A percentile compares a stretch with the other conserved stretches of the same genome.
Conservation (phyloP, 1,284 basidiomycete species). For the Cryptococcus depauperatus region DNA sequence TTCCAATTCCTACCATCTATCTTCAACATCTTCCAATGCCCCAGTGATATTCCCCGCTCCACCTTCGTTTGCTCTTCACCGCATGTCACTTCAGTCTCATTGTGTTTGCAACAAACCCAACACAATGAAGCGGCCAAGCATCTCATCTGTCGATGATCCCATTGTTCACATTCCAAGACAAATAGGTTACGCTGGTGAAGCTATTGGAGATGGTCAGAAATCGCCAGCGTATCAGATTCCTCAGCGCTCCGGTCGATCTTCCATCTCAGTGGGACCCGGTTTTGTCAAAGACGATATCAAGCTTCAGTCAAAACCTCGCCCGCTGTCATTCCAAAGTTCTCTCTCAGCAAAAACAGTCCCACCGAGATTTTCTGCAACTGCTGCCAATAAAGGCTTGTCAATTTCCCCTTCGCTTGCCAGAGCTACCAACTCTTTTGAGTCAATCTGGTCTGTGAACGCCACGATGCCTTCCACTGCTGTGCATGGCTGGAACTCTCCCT, state of each 20-base stretch:
- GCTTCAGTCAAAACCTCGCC: constrained; percentile 2
- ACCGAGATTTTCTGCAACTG: constrained; percentile 20
- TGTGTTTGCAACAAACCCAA: no score
- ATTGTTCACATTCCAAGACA: constrained; percentile 5
- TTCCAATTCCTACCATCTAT: constrained; percentile 7
- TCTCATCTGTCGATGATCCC: constrained; percentile 7
- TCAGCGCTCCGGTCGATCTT: constrained; percentile 5
- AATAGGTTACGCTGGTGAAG: constrained; percentile 9
- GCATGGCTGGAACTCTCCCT: constrained; percentile 27
- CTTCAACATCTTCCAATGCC: constrained; percentile 7
- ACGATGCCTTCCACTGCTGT: constrained; percentile 4
- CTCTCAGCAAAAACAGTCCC: not conserved
- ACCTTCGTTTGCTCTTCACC: constrained; percentile 23
- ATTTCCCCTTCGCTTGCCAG: constrained; percentile 22
- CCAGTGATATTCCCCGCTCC: constrained; percentile 20
- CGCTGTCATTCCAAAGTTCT: constrained; percentile 10
- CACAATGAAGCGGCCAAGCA: constrained; percentile 11
- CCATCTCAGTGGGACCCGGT: not conserved
- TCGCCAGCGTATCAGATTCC: constrained; percentile 14
- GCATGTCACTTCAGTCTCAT: constrained; percentile 4
- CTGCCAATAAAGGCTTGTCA: constrained; percentile 20
- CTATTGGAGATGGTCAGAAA: constrained; percentile 5
- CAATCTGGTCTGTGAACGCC: constrained; percentile 29
- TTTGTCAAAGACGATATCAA: not conserved
- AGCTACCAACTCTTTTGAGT: constrained; percentile 6